Evolutionary conservation across 2,329 filamentous ascomycete genomes (phyloP).

Genomic region (Plectosphaerella sp.): DNA sequence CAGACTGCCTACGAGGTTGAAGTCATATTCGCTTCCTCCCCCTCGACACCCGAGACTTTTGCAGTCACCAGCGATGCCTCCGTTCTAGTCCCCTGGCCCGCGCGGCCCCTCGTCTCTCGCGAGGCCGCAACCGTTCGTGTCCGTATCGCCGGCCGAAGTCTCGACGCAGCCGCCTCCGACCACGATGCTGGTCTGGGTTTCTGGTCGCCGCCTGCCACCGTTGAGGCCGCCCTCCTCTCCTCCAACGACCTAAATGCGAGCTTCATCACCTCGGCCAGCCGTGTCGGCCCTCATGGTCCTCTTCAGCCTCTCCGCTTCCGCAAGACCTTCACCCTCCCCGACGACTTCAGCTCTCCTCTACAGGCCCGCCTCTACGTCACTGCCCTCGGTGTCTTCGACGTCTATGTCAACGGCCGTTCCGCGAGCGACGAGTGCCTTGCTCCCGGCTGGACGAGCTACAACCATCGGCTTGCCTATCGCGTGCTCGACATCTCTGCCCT

Average conservation of each 20-base stretch:
- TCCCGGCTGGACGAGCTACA: slow-evolving; percentile 40
- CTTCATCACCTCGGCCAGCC: slow-evolving; percentile 3
- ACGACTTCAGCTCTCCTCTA: not conserved
- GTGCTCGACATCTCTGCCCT: slow-evolving; percentile 34
- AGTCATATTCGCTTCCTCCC: slow-evolving; percentile 2
- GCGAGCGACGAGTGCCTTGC: slow-evolving; percentile 26
- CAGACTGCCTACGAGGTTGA: slow-evolving; percentile 14
- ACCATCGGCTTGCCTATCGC: slow-evolving; percentile 36
- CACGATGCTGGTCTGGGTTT: not conserved
- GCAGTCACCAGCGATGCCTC: slow-evolving; percentile 3
- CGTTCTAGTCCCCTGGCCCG: slow-evolving; percentile 10
- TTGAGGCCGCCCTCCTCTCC: slow-evolving; percentile 4
- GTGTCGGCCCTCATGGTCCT: not conserved
- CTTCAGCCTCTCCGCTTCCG: slow-evolving; percentile 8
- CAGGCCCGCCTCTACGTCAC: slow-evolving; percentile 28
- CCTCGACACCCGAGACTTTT: not conserved
- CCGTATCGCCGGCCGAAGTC: slow-evolving; percentile 16
- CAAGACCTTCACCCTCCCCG: slow-evolving; percentile 3
- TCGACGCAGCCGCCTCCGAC: not conserved
- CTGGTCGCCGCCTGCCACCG: slow-evolving; percentile 5
- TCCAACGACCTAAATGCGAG: slow-evolving; percentile 4
- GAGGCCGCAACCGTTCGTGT: slow-evolving; percentile 22
- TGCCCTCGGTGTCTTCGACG: slow-evolving; percentile 29
- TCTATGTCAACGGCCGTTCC: slow-evolving; percentile 28
- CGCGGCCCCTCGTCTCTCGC: slow-evolving; percentile 16